A percentile compares a stretch with the other conserved stretches of the same genome.
These are phyloP conservation scores for Hemileia vastatrix DNA, from an alignment of 1,284 basidiomycete species.

Conservation along the genomic window DNA sequence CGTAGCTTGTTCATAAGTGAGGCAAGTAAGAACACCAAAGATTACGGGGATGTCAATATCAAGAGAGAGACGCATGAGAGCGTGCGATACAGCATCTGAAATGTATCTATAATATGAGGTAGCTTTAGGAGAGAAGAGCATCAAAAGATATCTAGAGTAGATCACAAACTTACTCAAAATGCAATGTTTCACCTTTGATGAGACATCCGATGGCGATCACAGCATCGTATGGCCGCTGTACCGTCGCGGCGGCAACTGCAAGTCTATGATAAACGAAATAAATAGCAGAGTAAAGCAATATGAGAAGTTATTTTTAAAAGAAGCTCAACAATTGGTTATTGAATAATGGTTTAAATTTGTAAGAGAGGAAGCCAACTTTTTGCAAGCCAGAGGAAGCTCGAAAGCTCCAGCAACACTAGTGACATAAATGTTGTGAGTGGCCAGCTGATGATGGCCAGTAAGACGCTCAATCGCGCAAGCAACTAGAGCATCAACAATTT, in stretches of 20 bases:
- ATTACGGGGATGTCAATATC: constrained; percentile 92
- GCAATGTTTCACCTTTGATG: constrained; percentile 95
- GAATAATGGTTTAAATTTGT: neutral
- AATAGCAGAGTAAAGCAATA: no score
- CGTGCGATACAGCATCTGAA: constrained; percentile 80
- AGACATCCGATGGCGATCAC: constrained; percentile 93
- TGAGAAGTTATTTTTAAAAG: no score
- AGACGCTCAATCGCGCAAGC: neutral
- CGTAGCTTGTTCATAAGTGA: constrained; percentile 88
- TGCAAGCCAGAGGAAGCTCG: constrained; percentile 18
- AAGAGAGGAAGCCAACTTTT: neutral
- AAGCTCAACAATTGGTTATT: no score
- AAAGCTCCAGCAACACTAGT: constrained; percentile 12
- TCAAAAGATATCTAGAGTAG: neutral
- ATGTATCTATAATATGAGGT: constrained; percentile 57
- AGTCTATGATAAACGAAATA: no score
- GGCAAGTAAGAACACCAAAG: constrained; percentile 87
- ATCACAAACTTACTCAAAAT: constrained; percentile 60
- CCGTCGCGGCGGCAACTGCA: no score
- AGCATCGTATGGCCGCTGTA: no score
- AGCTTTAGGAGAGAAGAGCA: neutral
- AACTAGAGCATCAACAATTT: constrained; percentile 7
- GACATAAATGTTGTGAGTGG: constrained; percentile 10
- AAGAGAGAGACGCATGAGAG: constrained; percentile 84
- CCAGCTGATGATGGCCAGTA: neutral